Evolutionary conservation across 2,329 filamentous ascomycete genomes (phyloP).

Genomic region (Xylariaceae sp.): DNA sequence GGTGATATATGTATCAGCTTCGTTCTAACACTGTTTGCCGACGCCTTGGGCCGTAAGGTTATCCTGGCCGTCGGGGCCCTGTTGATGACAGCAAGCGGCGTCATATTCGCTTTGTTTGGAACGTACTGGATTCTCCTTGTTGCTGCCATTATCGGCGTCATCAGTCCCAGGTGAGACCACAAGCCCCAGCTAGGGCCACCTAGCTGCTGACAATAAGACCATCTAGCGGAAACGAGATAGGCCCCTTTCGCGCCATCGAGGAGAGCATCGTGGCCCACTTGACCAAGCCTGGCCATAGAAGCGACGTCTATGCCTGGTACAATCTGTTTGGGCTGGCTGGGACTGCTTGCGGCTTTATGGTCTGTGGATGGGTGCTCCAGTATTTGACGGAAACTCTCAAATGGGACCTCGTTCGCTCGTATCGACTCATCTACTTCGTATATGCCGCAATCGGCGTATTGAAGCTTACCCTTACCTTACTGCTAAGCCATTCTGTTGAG

Average conservation of each 20-base stretch:
- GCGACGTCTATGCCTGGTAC: constrained; percentile 66
- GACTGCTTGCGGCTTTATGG: constrained; percentile 58
- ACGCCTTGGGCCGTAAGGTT: constrained; percentile 56
- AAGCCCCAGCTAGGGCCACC: neutral
- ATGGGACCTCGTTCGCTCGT: constrained; percentile 28
- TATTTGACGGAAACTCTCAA: constrained; percentile 43
- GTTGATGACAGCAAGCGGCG: constrained; percentile 59
- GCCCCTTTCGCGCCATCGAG: constrained; percentile 64
- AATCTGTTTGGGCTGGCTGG: constrained; percentile 61
- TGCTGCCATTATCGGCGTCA: constrained; percentile 63
- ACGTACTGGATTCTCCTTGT: constrained; percentile 62
- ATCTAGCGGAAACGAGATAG: constrained; percentile 64
- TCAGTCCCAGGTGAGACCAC: constrained; percentile 53
- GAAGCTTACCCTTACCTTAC: constrained; percentile 57
- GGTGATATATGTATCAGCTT: constrained; percentile 64
- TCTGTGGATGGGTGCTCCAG: constrained; percentile 63
- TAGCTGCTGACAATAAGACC: neutral
- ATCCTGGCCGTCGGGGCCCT: constrained; percentile 57
- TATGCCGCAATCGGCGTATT: constrained; percentile 61
- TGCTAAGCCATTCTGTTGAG: constrained; percentile 45
- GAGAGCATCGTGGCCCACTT: constrained; percentile 63
- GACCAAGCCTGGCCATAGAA: constrained; percentile 47
- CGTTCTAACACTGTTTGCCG: constrained; percentile 60
- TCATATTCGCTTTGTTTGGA: constrained; percentile 54
- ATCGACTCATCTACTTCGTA: constrained; percentile 52